phyloP scores from a whole-genome alignment of 1,284 basidiomycete species.

The Apiotrichum siamense region DNA sequence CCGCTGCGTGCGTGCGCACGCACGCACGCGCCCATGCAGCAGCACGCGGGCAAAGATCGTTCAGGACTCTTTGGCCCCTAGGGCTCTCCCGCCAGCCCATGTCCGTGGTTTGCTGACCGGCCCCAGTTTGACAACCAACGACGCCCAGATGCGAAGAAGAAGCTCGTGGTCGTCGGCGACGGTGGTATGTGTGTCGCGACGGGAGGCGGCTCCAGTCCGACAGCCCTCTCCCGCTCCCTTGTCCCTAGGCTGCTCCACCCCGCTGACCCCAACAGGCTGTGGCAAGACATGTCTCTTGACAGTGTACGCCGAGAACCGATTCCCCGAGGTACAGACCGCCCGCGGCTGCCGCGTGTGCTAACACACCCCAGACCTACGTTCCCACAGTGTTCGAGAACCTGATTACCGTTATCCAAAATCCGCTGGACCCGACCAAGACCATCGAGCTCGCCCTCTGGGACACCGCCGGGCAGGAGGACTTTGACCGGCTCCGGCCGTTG shows the following conservation, averaged over 20 bases:
- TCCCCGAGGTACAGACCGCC: constrained; percentile 93
- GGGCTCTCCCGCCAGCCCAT: too few relatives aligned
- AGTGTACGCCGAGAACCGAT: constrained; percentile 87
- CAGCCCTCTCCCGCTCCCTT: background rate
- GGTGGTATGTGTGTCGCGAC: constrained; percentile 18
- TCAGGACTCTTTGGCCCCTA: too few relatives aligned
- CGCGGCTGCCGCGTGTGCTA: constrained; percentile 18
- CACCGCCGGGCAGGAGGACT: constrained; percentile 97
- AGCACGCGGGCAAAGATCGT: too few relatives aligned
- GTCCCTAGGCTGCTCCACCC: background rate
- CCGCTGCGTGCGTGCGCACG: background rate
- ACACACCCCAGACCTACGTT: constrained; percentile 69
- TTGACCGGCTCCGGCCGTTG: constrained; percentile 86
- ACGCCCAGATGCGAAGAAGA: constrained; percentile 74
- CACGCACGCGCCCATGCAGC: background rate
- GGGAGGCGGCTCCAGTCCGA: too few relatives aligned
- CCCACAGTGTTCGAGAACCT: constrained; percentile 99
- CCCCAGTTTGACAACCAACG: constrained; percentile 8
- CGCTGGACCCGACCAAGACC: constrained; percentile 70
- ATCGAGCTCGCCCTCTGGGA: constrained; percentile 97
- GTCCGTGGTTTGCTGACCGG: background rate
- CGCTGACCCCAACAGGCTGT: constrained; percentile 46
- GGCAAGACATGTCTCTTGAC: constrained; percentile 55
- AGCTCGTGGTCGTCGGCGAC: constrained; percentile 71
- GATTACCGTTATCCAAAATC: constrained; percentile 70